Conservation (phyloP, 805 yeast species). For the Schizosaccharomyces octosporus region DNA sequence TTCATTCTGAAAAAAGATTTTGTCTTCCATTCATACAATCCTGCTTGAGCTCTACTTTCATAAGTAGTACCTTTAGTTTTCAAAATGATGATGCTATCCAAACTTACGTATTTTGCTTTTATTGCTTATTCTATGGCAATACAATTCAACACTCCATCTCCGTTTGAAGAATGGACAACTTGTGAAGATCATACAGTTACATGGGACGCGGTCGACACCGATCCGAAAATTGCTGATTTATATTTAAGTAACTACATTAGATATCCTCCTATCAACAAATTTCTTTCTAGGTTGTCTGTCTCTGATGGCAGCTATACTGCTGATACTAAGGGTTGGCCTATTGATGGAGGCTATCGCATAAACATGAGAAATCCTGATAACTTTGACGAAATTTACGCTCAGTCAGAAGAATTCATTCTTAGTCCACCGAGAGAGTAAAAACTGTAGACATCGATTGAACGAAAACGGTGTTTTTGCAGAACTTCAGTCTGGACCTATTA, state of each 20-base stretch:
- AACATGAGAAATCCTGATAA: neutral
- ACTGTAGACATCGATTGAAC: too few species aligned
- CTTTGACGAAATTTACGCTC: neutral
- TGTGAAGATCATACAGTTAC: neutral
- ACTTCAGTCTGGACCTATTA: too few species aligned
- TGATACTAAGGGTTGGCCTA: neutral
- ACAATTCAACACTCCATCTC: neutral
- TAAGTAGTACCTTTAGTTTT: too few species aligned
- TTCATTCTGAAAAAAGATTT: too few species aligned
- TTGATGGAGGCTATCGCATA: neutral
- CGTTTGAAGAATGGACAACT: neutral
- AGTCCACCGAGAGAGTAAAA: too few species aligned
- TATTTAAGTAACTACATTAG: neutral
- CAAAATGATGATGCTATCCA: neutral
- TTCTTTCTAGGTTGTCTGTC: neutral
- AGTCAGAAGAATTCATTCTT: neutral
- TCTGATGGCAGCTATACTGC: neutral
- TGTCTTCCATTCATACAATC: too few species aligned
- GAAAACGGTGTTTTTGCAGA: too few species aligned
- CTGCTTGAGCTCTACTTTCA: too few species aligned
- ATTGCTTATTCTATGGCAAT: conserved; percentile 3
- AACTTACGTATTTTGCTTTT: conserved; percentile 6
- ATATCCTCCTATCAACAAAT: neutral
- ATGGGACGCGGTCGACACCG: neutral
- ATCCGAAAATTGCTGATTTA: neutral